Conservation (phyloP, 257 asterid species). For the Ballota nigra region DNA sequence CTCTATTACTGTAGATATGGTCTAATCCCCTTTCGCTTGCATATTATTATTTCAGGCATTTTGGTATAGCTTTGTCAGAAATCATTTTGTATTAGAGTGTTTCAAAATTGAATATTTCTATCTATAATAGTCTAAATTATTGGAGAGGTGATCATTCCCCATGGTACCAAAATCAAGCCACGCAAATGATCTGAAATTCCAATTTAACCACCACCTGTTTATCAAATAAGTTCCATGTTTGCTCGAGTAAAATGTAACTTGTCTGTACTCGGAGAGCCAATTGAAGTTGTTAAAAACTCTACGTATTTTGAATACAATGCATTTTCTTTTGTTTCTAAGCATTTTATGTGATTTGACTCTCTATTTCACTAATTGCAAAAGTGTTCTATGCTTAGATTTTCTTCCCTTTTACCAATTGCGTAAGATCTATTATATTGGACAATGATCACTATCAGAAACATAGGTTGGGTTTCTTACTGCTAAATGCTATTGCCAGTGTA, state of each 20-base stretch:
- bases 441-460: constrained; percentile 11
- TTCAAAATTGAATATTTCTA: background rate
- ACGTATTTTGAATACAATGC: background rate
- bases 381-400: background rate
- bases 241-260: background rate
- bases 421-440: background rate
- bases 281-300: background rate
- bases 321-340: background rate
- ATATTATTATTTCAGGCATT: background rate
- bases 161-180: background rate
- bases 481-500: constrained; percentile 52
- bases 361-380: background rate
- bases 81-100: background rate
- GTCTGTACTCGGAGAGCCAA: background rate
- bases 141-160: background rate
- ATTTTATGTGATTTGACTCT: background rate
- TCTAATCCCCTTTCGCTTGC: background rate
- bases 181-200: background rate
- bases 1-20: background rate
- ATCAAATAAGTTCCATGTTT: background rate
- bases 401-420: constrained; percentile 6
- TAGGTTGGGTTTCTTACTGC: constrained; percentile 16
- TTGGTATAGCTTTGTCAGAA: constrained; percentile 4
- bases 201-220: background rate
- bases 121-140: background rate